Base-by-base conservation (phyloP, 2,329 filamentous ascomycete species). In the Xylaria polymorpha region DNA sequence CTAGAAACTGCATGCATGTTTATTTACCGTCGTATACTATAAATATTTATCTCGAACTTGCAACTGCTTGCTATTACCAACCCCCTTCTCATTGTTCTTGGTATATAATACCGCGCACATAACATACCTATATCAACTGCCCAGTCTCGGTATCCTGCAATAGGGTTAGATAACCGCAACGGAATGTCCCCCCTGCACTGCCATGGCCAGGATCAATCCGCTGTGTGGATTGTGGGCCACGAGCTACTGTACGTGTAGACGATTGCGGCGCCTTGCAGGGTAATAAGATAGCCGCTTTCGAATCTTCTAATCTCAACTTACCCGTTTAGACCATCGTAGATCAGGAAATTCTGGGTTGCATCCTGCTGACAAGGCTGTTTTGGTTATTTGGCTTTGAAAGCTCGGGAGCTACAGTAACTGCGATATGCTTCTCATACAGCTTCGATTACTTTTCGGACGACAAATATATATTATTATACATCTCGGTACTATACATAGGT, bases 101-200 rank as follows among this genome's bases (percentile, higher is more conserved):
- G 18, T 32, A 39, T 32, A 48, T 43, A 50, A 39, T 15, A 37
- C 39, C 35, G 15, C n/a, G 20, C 37, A 61, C 25, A n/a, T 44
- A 32, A 61, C 25, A n/a, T 44, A 32, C 25, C 25, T 41, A 32
- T 59, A 32, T 35, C 56, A 32, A 25, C 43, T 43, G 4, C 25
- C 25, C 25, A 32, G 53, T 66, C 55, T 67, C 44, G 59, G 55
- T 64, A 64, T 64, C 37, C 55, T 63, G 39, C 25, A 58, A 70
- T 68, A 53, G 46, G 65, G 57, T 62, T 61, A 51, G 67, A 65
- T 22, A 62, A 67, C 64, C 41, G 39, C 66, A 59, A 65, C 70
- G 71, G 70, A 71, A 75, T 71, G 66, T 67, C 69, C 72, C 70
- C 66, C 69, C 66, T 71, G 58, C 65, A 67, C 68, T 64, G 70